Evolutionary conservation across 208 protist species (phyloP).

Genomic region (Acanthamoeba culbertsoni): DNA sequence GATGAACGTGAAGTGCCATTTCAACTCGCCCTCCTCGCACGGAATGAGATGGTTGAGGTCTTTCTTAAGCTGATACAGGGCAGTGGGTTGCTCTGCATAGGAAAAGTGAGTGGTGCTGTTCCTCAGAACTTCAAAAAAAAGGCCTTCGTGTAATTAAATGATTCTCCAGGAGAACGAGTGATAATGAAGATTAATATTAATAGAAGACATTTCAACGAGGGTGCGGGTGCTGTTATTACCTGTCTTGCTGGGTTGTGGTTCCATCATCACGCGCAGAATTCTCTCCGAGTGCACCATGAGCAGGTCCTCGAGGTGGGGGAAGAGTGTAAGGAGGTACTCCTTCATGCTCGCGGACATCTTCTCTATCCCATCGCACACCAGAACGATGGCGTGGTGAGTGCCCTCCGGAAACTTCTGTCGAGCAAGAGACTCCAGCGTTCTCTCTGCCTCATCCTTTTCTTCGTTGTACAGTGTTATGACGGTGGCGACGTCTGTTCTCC

Average conservation of each 20-base stretch:
- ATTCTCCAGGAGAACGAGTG: not conserved
- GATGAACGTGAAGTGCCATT: not conserved
- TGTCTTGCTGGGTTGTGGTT: no score
- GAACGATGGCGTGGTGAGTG: not conserved
- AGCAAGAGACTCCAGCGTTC: not conserved
- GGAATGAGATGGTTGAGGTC: not conserved
- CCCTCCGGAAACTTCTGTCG: not conserved
- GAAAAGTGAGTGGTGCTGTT: not conserved
- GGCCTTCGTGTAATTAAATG: not conserved
- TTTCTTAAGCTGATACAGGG: not conserved
- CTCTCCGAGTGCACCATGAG: not conserved
- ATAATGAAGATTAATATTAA: no score
- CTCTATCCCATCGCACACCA: not conserved
- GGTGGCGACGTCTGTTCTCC: not conserved
- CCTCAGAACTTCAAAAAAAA: not conserved
- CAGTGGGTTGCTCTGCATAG: not conserved
- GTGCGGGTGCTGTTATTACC: no score
- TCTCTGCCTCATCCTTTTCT: not conserved
- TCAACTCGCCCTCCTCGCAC: not conserved
- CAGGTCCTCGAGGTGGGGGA: not conserved
- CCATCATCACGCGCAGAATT: not conserved
- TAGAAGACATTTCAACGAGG: no score
- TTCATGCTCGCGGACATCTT: not conserved
- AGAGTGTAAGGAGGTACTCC: not conserved
- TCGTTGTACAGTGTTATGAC: not conserved